Percentiles rank a stretch among this genome's conserved stretches.
These are phyloP conservation scores for Bipolaris cookei DNA, from an alignment of 2,329 filamentous ascomycete species.

Conservation along the genomic window DNA sequence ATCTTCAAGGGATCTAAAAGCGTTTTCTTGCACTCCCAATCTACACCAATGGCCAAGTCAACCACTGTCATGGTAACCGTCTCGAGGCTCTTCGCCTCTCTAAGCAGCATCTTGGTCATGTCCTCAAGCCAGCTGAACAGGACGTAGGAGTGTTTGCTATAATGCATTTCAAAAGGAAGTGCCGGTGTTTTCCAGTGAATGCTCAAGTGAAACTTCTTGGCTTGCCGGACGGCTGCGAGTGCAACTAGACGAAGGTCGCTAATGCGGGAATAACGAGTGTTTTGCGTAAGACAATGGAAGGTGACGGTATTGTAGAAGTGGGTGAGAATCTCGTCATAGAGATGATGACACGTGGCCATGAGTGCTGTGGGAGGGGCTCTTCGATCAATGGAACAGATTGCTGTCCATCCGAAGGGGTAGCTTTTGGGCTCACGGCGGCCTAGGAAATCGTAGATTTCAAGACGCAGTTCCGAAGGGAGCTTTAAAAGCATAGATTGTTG, in stretches of 20 bases:
- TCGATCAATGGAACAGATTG: constrained; percentile 22
- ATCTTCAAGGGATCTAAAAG: constrained; percentile 16
- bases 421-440: constrained; percentile 9
- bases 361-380: constrained; percentile 17
- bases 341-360: constrained; percentile 13
- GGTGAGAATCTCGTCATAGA: constrained; percentile 17
- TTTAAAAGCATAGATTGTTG: constrained; percentile 8
- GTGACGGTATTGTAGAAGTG: constrained; percentile 25
- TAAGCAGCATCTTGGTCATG: constrained; percentile 11
- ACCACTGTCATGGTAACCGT: not conserved
- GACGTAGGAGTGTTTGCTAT: not conserved
- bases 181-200: constrained; percentile 5
- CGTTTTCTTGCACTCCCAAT: constrained; percentile 13
- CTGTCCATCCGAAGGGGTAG: constrained; percentile 20
- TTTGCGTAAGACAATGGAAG: constrained; percentile 18
- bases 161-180: not conserved
- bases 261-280: not conserved
- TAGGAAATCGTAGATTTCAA: constrained; percentile 24
- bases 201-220: constrained; percentile 11
- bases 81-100: constrained; percentile 12
- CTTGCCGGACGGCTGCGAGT: not conserved
- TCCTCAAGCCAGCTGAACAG: constrained; percentile 19
- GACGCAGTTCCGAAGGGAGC: constrained; percentile 24
- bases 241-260: not conserved
- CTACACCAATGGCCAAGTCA: not conserved